Percentiles rank a stretch among this genome's conserved stretches.
Evolutionary conservation across 768 basidiomycete species (phyloP).

Genomic region (Phaeolepiota aurea): DNA sequence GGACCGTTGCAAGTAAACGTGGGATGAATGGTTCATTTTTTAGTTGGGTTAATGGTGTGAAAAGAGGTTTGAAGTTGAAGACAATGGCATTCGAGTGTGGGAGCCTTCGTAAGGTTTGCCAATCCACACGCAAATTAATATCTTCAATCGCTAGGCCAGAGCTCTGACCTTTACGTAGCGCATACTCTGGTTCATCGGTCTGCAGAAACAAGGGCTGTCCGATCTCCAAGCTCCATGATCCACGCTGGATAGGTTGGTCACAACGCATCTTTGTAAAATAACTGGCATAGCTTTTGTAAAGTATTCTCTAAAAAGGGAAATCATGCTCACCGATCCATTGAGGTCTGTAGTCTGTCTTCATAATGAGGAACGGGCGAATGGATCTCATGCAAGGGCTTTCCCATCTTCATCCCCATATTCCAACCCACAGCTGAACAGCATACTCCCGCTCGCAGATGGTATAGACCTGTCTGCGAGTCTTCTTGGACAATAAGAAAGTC

Average conservation of each 20-base stretch:
- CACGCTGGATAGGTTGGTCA: conserved; percentile 43
- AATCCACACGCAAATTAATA: conserved; percentile 41
- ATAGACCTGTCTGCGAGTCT: conserved; percentile 33
- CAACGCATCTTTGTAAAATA: conserved; percentile 39
- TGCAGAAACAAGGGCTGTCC: conserved; percentile 41
- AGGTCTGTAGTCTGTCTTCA: conserved; percentile 37
- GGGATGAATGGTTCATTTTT: conserved; percentile 40
- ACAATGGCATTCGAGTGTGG: conserved; percentile 38
- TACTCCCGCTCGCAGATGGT: conserved; percentile 36
- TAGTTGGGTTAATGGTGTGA: conserved; percentile 38
- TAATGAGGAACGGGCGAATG: conserved; percentile 42
- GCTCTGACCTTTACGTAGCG: conserved; percentile 20
- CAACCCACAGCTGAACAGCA: conserved; percentile 41
- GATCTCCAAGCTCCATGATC: conserved; percentile 43
- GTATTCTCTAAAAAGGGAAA: background rate
- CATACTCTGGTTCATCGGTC: conserved; percentile 26
- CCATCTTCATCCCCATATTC: conserved; percentile 39
- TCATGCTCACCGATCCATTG: conserved; percentile 35
- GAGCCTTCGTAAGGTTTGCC: conserved; percentile 45
- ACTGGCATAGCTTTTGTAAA: conserved; percentile 14
- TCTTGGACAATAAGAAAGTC: conserved; percentile 37
- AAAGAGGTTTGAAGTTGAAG: conserved; percentile 48
- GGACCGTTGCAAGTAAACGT: conserved; percentile 31
- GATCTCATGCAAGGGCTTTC: conserved; percentile 35
- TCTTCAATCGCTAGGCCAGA: conserved; percentile 28